phyloP scores from a whole-genome alignment of 495 filamentous ascomycete genomes.

The Lasiosphaeris hirsuta region DNA sequence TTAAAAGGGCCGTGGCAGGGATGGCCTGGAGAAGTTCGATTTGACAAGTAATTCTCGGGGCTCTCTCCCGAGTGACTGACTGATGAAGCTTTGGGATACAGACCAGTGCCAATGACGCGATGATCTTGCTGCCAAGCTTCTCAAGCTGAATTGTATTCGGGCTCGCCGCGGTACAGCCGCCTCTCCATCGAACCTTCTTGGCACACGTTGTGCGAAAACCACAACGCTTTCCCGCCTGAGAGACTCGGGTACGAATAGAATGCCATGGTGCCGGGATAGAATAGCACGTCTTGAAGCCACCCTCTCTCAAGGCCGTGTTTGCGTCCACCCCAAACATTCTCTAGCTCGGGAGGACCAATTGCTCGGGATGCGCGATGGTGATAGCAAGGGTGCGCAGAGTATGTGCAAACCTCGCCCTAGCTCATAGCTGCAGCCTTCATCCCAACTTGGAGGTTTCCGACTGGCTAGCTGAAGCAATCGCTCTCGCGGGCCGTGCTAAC shows the following conservation, averaged over 20 bases:
- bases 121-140: background rate
- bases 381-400: too few relatives aligned
- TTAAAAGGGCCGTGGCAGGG: background rate
- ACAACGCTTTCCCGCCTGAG: too few relatives aligned
- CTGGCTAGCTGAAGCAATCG: background rate
- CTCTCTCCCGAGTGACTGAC: slow-evolving; percentile 1
- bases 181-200: background rate
- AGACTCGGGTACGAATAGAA: too few relatives aligned
- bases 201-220: background rate
- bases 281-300: background rate
- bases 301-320: too few relatives aligned
- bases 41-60: background rate
- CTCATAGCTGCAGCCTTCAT: background rate
- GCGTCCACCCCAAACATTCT: too few relatives aligned
- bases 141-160: slow-evolving; percentile 1
- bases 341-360: too few relatives aligned
- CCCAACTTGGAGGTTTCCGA: background rate
- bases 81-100: background rate
- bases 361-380: too few relatives aligned
- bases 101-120: background rate
- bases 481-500: slow-evolving; percentile 1
- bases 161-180: background rate
- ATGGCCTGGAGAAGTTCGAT: slow-evolving; percentile 4
- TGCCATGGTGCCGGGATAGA: background rate
- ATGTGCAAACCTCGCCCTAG: background rate